Evolutionary conservation across 371 early-diverging fungal genomes (phyloP), one percentile per base, ranked within the genome.

Genomic region (Amoeboaphelidium protococcarum): DNA sequence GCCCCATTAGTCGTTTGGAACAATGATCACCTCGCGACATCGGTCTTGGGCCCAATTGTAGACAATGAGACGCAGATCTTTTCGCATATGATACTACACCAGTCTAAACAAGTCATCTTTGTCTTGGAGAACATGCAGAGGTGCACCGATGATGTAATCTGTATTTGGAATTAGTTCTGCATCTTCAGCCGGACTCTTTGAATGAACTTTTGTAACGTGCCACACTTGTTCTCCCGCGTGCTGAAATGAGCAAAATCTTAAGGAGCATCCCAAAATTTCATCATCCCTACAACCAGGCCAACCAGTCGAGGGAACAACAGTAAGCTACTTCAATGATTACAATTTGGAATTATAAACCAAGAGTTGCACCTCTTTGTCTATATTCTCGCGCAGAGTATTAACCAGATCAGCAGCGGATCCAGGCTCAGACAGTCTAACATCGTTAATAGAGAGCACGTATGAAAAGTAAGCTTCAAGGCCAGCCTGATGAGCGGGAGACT

Each of bases 391-490:
- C 45, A 78, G 51, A 41, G 65, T 61, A 21, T 61, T 58, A 19
- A 69, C 51, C 21, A 76, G 52, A 22, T 54, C 44, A n/a, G n/a
- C n/a, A 22, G 56, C 44, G 40, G 64, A 54, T 26, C 62, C 62
- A 47, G 73, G 71, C 3, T 68, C 63, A 46, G 69, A 72, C 49
- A 74, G 58, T 41, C 64, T 55, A 31, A 62, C 56, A 19, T 73
- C 76, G 43, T 79, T 71, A 50, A 77, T 64, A 21, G 65, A 61
- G 16, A 73, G 64, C 51, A 80, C 73, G 48, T 74, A 79, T 55
- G 78, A 79, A 56, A 80, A 80, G 55, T 73, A 80, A 12, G 74
- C 73, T 16, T 74, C 67, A 41, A 80, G 68, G 26, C 80, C 80
- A 50, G 75, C 73, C 20, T 54, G 58, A 42, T 65, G 62, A 6